Evolutionary conservation across 2,329 filamentous ascomycete species (phyloP), one percentile per base, ranked within the genome.

Genomic region (Fusarium nurragi): DNA sequence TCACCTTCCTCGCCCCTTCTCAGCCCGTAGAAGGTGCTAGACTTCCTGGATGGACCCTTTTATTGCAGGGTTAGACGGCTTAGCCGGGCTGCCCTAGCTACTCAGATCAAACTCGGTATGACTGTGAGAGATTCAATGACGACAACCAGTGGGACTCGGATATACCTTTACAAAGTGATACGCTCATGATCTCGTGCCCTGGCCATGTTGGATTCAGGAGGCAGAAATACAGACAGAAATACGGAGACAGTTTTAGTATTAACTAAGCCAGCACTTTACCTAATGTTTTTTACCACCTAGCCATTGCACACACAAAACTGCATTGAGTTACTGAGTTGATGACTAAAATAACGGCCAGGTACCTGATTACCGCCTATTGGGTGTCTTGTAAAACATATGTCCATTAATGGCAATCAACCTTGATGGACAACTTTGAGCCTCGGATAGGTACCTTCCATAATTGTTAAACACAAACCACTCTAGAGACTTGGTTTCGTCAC

Each of bases 1-100:
- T 59, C 37, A 43, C 26, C 34, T 43, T 41, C 16, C 47, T 41
- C 34, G 55, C 59, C 58, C 36, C 57, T 48, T 43, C 38, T 28
- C 18, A 61, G 57, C 52, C 47, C 47, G 55, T 74, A 67, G 73
- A 74, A 74, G 64, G 71, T 74, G 69, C 73, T 74, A 73, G 73
- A 73, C 54, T 49, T 54, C 63, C 52, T 56, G 48, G 38, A 36
- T 40, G 37, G 45, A 51, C 58, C 59, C 49, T 50, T 37, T 26
- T 38, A 22, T 25, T 37, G 23, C 38, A 49, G 46, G 46, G 46
- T 25, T 32, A 34, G 14, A 39, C 32, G 46, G 57, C 58, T 51
- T 43, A 45, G 52, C 49, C 45, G 53, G 40, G 37, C 37, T 54
- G n/a, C 39, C 46, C 40, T 44, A 18, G 22, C 46, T 54, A 63